Evolutionary conservation across 257 asterid species (phyloP).

Genomic region (Ligustrum vulgare): DNA sequence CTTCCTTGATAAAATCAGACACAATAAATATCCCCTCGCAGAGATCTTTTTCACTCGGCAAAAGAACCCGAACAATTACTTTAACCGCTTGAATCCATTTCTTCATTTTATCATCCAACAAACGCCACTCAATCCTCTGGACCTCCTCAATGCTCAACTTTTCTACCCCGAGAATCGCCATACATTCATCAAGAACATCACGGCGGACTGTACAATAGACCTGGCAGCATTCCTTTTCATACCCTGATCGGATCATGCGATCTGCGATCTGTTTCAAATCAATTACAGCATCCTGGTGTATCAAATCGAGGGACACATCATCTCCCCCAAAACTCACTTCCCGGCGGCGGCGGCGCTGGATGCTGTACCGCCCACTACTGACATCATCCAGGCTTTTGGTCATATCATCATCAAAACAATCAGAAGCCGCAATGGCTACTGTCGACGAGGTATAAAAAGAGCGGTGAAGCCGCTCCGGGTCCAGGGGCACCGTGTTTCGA

Average conservation of each 20-base stretch:
- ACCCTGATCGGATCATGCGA: constrained; percentile 85
- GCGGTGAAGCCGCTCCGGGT: constrained; percentile 67
- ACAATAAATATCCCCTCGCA: constrained; percentile 75
- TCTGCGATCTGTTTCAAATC: constrained; percentile 78
- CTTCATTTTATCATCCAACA: constrained; percentile 85
- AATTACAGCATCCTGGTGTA: constrained; percentile 59
- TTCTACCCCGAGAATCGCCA: constrained; percentile 81
- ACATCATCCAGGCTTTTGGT: constrained; percentile 46
- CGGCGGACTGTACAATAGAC: constrained; percentile 79
- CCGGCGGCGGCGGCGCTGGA: constrained; percentile 38
- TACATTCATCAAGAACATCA: constrained; percentile 78
- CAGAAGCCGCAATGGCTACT: constrained; percentile 64
- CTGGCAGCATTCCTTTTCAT: constrained; percentile 93
- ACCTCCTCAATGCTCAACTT: constrained; percentile 95
- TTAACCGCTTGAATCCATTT: constrained; percentile 88
- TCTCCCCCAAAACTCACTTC: constrained; percentile 67
- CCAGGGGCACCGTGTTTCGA: constrained; percentile 59
- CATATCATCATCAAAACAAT: constrained; percentile 37
- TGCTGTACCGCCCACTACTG: constrained; percentile 66
- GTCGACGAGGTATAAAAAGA: constrained; percentile 56
- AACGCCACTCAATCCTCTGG: constrained; percentile 84
- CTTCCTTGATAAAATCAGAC: constrained; percentile 77
- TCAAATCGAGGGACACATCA: constrained; percentile 65
- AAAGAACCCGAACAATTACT: constrained; percentile 63
- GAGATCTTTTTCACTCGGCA: constrained; percentile 64